Evolutionary conservation across 2,329 filamentous ascomycete genomes (phyloP).

Genomic region (Cadophora gregata): DNA sequence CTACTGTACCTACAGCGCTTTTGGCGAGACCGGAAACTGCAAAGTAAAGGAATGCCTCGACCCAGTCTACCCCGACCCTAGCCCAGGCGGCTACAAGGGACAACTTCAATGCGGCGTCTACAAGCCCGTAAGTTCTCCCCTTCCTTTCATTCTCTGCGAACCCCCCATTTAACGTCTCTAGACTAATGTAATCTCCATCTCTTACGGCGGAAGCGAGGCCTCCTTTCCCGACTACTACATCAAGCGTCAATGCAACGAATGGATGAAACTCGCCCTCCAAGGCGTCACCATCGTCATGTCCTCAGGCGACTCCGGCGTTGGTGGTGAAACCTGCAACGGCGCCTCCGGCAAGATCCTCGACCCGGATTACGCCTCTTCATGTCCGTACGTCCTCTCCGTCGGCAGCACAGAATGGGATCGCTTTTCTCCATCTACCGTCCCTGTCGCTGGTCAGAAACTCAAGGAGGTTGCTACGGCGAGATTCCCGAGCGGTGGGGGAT

Average conservation of each 20-base stretch:
- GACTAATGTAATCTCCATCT: slow-evolving; percentile 62
- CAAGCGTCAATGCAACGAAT: slow-evolving; percentile 56
- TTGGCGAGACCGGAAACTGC: slow-evolving; percentile 55
- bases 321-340: slow-evolving; percentile 46
- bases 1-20: slow-evolving; percentile 57
- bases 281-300: slow-evolving; percentile 54
- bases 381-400: slow-evolving; percentile 56
- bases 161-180: background rate
- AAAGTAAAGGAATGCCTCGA: slow-evolving; percentile 49
- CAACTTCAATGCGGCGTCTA: slow-evolving; percentile 54
- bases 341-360: slow-evolving; percentile 52
- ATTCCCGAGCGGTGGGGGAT: slow-evolving; percentile 49
- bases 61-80: slow-evolving; percentile 56
- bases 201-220: slow-evolving; percentile 58
- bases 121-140: slow-evolving; percentile 45
- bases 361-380: slow-evolving; percentile 54
- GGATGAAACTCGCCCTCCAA: slow-evolving; percentile 57
- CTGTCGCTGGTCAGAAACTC: slow-evolving; percentile 34
- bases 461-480: slow-evolving; percentile 40
- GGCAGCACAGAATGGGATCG: slow-evolving; percentile 44
- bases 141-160: background rate
- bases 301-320: slow-evolving; percentile 54
- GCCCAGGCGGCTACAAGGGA: slow-evolving; percentile 56
- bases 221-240: slow-evolving; percentile 58
- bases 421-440: slow-evolving; percentile 36